Conservation (phyloP, 2,329 filamentous ascomycete species). For the Xylaria sp. region DNA sequence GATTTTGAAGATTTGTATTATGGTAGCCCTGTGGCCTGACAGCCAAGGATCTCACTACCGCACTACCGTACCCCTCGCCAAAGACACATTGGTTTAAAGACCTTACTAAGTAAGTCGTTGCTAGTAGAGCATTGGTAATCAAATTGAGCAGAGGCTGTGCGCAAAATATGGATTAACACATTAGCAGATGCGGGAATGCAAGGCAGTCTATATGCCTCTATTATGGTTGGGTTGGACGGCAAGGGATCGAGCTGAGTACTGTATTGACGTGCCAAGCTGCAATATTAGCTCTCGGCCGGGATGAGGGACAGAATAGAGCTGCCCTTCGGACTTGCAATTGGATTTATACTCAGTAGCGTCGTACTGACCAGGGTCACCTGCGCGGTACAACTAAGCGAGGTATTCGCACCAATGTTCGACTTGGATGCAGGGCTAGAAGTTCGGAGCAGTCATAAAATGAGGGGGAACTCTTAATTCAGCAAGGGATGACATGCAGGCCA, state of each 20-base stretch:
- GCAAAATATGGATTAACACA: background rate
- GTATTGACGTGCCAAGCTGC: conserved; percentile 9
- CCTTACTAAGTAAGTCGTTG: background rate
- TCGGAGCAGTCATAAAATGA: background rate
- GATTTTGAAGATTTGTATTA: background rate
- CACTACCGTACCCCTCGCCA: background rate
- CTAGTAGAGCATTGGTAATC: background rate
- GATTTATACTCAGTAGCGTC: background rate
- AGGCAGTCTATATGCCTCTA: background rate
- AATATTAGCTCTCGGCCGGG: conserved; percentile 1
- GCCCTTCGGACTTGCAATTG: background rate
- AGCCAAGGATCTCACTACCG: too few relatives aligned
- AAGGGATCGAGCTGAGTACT: background rate
- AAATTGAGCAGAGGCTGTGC: too few relatives aligned
- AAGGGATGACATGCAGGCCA: conserved; percentile 3
- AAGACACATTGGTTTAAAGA: background rate
- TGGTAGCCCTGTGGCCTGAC: too few relatives aligned
- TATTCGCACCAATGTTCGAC: background rate
- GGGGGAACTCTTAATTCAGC: conserved; percentile 15
- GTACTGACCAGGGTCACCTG: background rate
- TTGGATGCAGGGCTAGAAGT: background rate
- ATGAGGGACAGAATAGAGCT: background rate
- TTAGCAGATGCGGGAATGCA: background rate
- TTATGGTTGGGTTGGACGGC: background rate
- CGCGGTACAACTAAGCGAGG: conserved; percentile 16